phyloP scores from a whole-genome alignment of 371 early-diverging fungal species.

The Blakeslea trispora region DNA sequence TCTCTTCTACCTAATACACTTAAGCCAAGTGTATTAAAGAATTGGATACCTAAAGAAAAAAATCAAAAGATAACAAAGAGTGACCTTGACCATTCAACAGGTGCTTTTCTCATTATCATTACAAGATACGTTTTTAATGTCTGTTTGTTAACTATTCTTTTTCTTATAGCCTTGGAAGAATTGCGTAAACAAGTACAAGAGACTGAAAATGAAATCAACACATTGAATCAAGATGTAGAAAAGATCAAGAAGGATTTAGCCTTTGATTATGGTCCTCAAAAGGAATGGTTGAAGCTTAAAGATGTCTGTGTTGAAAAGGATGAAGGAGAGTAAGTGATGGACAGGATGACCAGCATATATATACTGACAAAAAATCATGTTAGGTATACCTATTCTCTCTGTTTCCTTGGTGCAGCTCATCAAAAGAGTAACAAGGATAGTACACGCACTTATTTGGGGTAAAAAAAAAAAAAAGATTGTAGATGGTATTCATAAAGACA shows the following conservation, averaged over 20 bases:
- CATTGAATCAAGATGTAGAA: slow-evolving; percentile 35
- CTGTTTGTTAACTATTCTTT: no score
- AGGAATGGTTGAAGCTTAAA: slow-evolving; percentile 63
- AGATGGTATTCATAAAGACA: no score
- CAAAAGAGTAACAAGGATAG: slow-evolving; percentile 71
- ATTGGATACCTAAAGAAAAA: slow-evolving; percentile 8
- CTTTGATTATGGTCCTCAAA: slow-evolving; percentile 62
- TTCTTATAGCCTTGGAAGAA: slow-evolving; percentile 35
- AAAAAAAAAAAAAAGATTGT: no score
- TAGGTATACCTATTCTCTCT: slow-evolving; percentile 83
- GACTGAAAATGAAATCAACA: slow-evolving; percentile 37
- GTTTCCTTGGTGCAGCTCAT: slow-evolving; percentile 73
- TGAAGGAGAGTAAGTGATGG: slow-evolving; percentile 79
- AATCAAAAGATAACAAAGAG: not conserved
- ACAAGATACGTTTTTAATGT: no score
- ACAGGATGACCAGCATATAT: no score
- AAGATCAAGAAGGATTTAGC: slow-evolving; percentile 47
- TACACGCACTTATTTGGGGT: slow-evolving; percentile 71
- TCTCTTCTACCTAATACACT: slow-evolving; percentile 20
- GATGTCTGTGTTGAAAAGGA: slow-evolving; percentile 71
- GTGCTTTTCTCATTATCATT: not conserved
- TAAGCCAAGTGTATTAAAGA: slow-evolving; percentile 16
- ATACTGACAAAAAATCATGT: no score
- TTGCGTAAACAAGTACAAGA: slow-evolving; percentile 41
- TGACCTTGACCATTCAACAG: slow-evolving; percentile 2